Evolutionary conservation across 179 eudicot genomes (phyloP).

Genomic region (Camellia oleifera): DNA sequence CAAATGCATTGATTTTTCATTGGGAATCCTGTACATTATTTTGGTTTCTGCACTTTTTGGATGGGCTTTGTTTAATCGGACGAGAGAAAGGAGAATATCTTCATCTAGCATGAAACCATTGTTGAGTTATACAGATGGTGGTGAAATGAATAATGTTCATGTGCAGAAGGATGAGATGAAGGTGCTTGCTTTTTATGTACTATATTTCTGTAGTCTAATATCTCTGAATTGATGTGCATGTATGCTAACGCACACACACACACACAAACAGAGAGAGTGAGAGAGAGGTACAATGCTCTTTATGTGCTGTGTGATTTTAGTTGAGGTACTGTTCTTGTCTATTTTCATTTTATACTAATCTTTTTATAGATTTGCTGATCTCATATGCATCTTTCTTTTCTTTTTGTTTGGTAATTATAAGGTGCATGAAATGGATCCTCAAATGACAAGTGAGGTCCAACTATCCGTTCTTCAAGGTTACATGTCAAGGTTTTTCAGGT

Average conservation of each 20-base stretch:
- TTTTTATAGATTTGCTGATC: not conserved
- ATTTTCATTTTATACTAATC: not conserved
- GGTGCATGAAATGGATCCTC: slow-evolving; percentile 50
- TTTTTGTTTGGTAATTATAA: slow-evolving; percentile 22
- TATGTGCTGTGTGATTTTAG: not conserved
- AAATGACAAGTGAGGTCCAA: slow-evolving; percentile 41
- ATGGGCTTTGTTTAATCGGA: slow-evolving; percentile 56
- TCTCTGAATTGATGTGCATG: not conserved
- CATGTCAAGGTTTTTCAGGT: slow-evolving; percentile 71
- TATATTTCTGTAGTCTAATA: not conserved
- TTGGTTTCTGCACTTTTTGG: slow-evolving; percentile 58
- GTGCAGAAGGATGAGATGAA: slow-evolving; percentile 40
- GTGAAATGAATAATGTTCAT: slow-evolving; percentile 30
- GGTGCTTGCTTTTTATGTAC: slow-evolving; percentile 10
- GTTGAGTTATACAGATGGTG: slow-evolving; percentile 36
- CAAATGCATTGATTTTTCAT: slow-evolving; percentile 62
- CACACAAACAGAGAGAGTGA: not conserved
- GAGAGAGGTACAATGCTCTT: not conserved
- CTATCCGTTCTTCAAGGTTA: slow-evolving; percentile 59
- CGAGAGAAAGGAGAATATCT: slow-evolving; percentile 38
- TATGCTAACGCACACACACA: not conserved
- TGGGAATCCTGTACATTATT: slow-evolving; percentile 48
- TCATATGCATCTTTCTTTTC: not conserved
- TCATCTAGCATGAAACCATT: slow-evolving; percentile 48
- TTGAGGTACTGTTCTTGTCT: not conserved